Conservation (phyloP, 2,329 filamentous ascomycete species). For the Pestalotiopsis sp. region DNA sequence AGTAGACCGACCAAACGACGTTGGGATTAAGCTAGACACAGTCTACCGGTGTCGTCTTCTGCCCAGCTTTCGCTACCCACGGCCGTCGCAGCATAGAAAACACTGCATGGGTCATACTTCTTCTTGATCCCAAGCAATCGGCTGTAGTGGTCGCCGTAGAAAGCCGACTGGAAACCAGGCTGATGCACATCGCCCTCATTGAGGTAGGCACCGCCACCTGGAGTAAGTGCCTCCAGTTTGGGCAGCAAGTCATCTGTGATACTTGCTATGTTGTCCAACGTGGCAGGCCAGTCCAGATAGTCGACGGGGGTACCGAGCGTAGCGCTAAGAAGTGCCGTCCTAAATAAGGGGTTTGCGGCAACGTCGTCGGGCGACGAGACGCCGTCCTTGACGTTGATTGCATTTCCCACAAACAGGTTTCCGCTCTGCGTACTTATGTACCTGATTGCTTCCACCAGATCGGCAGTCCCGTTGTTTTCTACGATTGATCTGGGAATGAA, state of each 20-base stretch:
- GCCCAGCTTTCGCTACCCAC: conserved; percentile 44
- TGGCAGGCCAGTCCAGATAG: conserved; percentile 14
- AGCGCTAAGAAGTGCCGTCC: conserved; percentile 14
- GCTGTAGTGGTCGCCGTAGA: conserved; percentile 36
- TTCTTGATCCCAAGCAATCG: conserved; percentile 37
- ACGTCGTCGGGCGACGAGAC: conserved; percentile 10
- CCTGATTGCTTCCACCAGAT: conserved; percentile 14
- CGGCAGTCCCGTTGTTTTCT: conserved; percentile 8
- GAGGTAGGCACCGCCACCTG: conserved; percentile 28
- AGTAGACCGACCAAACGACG: too few species aligned
- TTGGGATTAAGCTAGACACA: conserved; percentile 27
- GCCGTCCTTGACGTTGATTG: conserved; percentile 12
- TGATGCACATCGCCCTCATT: conserved; percentile 41
- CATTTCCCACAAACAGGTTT: conserved; percentile 8
- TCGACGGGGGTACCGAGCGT: conserved; percentile 11
- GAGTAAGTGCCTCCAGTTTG: conserved; percentile 12
- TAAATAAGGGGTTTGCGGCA: conserved; percentile 16
- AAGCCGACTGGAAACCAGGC: conserved; percentile 29
- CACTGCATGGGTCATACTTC: conserved; percentile 37
- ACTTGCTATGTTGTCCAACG: conserved; percentile 11
- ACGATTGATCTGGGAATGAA: conserved; percentile 15
- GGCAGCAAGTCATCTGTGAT: conserved; percentile 17
- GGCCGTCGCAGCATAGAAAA: conserved; percentile 40
- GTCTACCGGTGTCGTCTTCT: conserved; percentile 30
- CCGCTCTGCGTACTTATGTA: conserved; percentile 10